A percentile compares a stretch with the other conserved stretches of the same genome.
Evolutionary conservation across 2,329 filamentous ascomycete species (phyloP).

Genomic region (Cercospora nicotianae): DNA sequence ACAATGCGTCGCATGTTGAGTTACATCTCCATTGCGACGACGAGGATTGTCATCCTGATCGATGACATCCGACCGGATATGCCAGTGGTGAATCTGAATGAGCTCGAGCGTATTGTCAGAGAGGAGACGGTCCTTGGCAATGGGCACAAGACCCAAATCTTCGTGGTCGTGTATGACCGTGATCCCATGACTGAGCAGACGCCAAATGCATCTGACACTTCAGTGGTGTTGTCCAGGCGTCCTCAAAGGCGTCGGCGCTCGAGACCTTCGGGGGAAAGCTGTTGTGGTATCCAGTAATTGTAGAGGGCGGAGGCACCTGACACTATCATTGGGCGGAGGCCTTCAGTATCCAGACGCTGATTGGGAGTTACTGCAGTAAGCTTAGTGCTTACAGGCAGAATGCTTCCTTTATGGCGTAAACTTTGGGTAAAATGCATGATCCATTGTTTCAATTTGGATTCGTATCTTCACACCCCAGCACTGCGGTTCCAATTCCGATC

Average conservation of each 20-base stretch:
- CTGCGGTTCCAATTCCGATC: neutral
- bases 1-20: neutral
- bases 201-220: neutral
- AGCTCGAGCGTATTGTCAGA: neutral
- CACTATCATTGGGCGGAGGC: neutral
- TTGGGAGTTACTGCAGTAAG: neutral
- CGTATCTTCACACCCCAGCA: neutral
- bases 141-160: neutral
- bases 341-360: neutral
- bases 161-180: slow-evolving; percentile 5
- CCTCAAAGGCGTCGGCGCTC: neutral
- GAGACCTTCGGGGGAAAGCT: neutral
- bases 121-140: slow-evolving; percentile 4
- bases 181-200: neutral
- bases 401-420: neutral
- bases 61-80: neutral
- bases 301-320: neutral
- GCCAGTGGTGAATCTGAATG: neutral
- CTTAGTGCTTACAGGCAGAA: neutral
- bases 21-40: neutral
- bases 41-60: neutral
- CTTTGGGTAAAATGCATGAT: neutral
- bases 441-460: neutral
- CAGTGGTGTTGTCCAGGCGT: neutral
- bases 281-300: neutral